Percentiles rank a stretch among this genome's conserved stretches.
Evolutionary conservation across 1,284 basidiomycete species (phyloP).

Genomic region (Tetrapyrgos nigripes): DNA sequence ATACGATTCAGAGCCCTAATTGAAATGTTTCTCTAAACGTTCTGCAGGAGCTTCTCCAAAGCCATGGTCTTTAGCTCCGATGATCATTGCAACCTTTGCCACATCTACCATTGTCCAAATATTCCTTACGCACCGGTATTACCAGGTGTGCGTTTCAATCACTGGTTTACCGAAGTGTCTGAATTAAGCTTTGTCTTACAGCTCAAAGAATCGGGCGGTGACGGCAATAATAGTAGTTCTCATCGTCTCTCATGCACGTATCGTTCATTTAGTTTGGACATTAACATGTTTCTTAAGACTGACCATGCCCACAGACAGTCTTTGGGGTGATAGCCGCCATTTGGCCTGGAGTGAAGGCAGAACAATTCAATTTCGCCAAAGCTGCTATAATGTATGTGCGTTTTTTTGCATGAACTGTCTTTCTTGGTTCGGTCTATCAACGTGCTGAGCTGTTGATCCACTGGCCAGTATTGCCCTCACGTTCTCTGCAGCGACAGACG

Average conservation of each 20-base stretch:
- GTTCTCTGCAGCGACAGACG: constrained; percentile 11
- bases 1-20: not conserved
- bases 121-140: constrained; percentile 10
- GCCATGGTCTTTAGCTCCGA: constrained; percentile 6
- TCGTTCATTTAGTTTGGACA: too few relatives aligned
- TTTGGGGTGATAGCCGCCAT: constrained; percentile 7
- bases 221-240: not conserved
- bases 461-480: constrained; percentile 4
- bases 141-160: constrained; percentile 3
- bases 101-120: constrained; percentile 6
- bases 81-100: constrained; percentile 9
- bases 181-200: not conserved
- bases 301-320: not conserved
- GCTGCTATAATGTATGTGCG: not conserved
- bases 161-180: not conserved
- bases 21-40: not conserved
- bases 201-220: constrained; percentile 8
- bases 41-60: not conserved
- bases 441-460: too few relatives aligned
- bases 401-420: not conserved
- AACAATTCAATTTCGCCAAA: not conserved
- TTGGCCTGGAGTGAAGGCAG: not conserved
- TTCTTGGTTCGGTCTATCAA: too few relatives aligned
- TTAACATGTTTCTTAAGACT: too few relatives aligned
- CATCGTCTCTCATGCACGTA: constrained; percentile 4